Base-by-base conservation (phyloP, 1,284 basidiomycete genomes). In the Phylloboletellus chloephorus region DNA sequence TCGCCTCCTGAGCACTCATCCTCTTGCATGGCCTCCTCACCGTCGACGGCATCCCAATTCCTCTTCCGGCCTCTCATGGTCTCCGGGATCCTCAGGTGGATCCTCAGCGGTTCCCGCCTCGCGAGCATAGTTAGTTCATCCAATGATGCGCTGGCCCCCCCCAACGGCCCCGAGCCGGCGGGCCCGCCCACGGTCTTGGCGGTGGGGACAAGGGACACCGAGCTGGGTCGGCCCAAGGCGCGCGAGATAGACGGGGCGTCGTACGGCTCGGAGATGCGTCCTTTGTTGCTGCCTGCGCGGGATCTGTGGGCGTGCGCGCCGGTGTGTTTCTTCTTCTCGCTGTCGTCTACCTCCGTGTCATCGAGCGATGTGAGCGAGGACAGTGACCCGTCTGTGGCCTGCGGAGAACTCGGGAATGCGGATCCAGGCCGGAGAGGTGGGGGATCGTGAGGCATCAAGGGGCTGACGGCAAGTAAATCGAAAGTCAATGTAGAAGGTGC, bases 71-170 rank as follows among this genome's bases (percentile, higher is more conserved):
- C 21, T 5, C 26, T 41, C 35, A 37, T 16, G 3, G 17, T 10
- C 8, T 23, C 43, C 5, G 53, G 43, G 12, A 47, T 3, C 20
- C 17, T 47, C 4, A 49, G 9, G 3, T 11, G 22, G n/a, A 46
- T 47, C 37, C 26, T 50, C 2, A 41, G 19, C 13, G 46, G 39
- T 1, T 23, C 25, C 12, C 48, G 43, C 30, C 47, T 45, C 10
- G 61, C 56, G 2, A 62, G 43, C 15, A 34, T 0, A 11, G 15
- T 17, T 2, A 59, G 32, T 24, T 64, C 48, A 0, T 38, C 33
- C 33, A 60, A 3, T 12, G 58, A 49, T 3, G 61, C 49, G 2
- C 15, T 23, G 3, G 56, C 54, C 2, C 61, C 61, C 4, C 61
- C 54, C 15, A 24, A 16, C 5, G 28, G 10, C 13, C n/a, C 24